These are phyloP conservation scores for Naematelia aurantialba DNA, from an alignment of 768 basidiomycete species.

Conservation along the genomic window DNA sequence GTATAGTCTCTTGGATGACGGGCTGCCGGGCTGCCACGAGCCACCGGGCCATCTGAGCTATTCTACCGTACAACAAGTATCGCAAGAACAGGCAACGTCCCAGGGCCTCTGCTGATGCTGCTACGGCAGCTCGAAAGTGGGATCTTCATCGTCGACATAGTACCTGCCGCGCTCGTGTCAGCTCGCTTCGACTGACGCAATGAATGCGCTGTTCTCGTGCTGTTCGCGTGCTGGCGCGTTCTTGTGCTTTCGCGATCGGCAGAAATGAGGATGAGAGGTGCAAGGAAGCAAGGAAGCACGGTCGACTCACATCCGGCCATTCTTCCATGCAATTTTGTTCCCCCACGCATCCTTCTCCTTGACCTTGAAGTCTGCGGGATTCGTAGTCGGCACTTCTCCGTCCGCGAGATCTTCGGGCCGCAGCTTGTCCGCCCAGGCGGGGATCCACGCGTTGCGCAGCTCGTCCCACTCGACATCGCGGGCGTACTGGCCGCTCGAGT, in stretches of 20 bases:
- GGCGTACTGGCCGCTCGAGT: constrained; percentile 35
- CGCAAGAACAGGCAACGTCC: no score
- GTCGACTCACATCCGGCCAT: constrained; percentile 34
- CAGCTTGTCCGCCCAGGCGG: constrained; percentile 34
- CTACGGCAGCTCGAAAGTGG: not conserved
- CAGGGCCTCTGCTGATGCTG: no score
- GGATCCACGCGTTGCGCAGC: constrained; percentile 38
- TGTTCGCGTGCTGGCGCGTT: no score
- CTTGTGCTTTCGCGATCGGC: no score
- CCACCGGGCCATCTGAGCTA: no score
- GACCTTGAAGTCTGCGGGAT: constrained; percentile 29
- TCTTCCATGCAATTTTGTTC: constrained; percentile 37
- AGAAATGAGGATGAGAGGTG: no score
- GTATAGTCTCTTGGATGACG: not conserved
- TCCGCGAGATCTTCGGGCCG: constrained; percentile 27
- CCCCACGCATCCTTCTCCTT: constrained; percentile 38
- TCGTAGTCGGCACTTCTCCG: constrained; percentile 34
- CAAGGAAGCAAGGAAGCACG: no score
- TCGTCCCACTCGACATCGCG: constrained; percentile 42
- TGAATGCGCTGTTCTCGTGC: no score
- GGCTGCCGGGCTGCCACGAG: no score
- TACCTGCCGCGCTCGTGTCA: not conserved
- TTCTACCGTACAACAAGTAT: no score
- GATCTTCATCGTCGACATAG: not conserved
- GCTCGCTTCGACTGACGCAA: no score